Evolutionary conservation across 345 rosid species (phyloP), one percentile per base, ranked within the genome.

Genomic region (Sonneratia alba): DNA sequence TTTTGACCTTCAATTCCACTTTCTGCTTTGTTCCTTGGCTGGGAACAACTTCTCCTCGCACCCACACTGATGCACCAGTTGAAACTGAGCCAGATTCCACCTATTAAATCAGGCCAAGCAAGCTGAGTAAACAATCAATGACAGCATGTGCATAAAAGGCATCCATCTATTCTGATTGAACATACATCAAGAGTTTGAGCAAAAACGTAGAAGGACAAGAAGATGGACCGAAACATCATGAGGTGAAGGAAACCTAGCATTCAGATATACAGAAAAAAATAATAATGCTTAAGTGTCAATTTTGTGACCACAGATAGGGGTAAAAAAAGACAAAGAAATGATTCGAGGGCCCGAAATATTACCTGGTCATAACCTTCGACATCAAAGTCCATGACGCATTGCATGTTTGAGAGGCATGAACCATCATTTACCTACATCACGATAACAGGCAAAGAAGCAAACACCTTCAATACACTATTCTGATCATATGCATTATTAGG

Each of bases 1-100:
- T 95, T 53, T 86, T 85, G 77, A 87, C 86, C 81, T 90, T 95
- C 68, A 92, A 78, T 73, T 95, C 99, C 76, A 95, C 88, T 55
- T 90, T 95, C 76, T 95, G 98, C 79, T 90, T 95, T 37, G 94
- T 80, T 42, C 99, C 99, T 85, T 88, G 96, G 85, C 99, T 95
- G 36, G 87, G 81, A 16, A 85, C 92, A 77, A 95, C 72, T 69
- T 82, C 84, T 70, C 99, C 99, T 87, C 85, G 92, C 42, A 92
- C 85, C 82, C 85, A 84, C 71, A 92, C 73, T 19, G 99, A 92
- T 22, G 97, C 94, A 75, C 99, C 97, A 24, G 97, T 92, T 61
- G 88, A 69, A 42, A 90, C 74, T 74, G 84, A 82, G 45, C 96
- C 98, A 83, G 97, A 83, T 77, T 92, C 92, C 73, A 95, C 87